Conservation (phyloP, 2,329 filamentous ascomycete species). For the Cryphonectria japonica region DNA sequence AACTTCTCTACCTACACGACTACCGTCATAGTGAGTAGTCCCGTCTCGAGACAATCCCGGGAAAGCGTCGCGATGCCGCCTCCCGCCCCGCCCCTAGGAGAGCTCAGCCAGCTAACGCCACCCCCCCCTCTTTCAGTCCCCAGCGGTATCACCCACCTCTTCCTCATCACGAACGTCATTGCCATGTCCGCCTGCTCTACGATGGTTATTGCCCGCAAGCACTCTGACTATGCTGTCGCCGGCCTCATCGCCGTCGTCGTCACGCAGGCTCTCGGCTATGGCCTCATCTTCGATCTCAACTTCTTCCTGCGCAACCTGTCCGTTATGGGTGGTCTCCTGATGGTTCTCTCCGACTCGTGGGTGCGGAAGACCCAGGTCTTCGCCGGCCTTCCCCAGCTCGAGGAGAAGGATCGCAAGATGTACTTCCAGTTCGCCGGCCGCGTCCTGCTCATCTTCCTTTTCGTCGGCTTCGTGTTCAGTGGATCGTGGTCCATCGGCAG, state of each 20-base stretch:
- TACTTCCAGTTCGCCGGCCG: conserved; percentile 98
- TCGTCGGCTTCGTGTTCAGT: conserved; percentile 94
- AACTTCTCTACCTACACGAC: conserved; percentile 89
- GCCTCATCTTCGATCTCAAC: conserved; percentile 98
- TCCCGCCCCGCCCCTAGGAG: not conserved
- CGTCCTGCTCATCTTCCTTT: conserved; percentile 95
- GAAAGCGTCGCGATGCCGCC: not conserved
- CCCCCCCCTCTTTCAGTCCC: conserved; percentile 65
- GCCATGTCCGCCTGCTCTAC: conserved; percentile 82
- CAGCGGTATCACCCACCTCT: conserved; percentile 84
- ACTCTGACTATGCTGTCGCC: conserved; percentile 89
- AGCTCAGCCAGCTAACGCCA: conserved; percentile 15
- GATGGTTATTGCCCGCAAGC: conserved; percentile 88
- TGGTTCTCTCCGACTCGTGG: conserved; percentile 98
- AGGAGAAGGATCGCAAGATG: conserved; percentile 99
- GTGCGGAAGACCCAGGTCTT: conserved; percentile 97
- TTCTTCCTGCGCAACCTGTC: conserved; percentile 99
- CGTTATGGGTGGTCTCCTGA: conserved; percentile 93
- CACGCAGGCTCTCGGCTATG: conserved; percentile 93
- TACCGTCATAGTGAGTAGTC: conserved; percentile 82
- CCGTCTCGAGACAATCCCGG: not conserved
- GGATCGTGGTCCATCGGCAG: conserved; percentile 92
- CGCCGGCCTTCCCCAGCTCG: conserved; percentile 87
- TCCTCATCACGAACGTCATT: conserved; percentile 87
- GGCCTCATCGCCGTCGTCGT: conserved; percentile 91